These are phyloP conservation scores for Nigrograna mackinnonii DNA, from an alignment of 2,329 filamentous ascomycete genomes.

Conservation along the genomic window DNA sequence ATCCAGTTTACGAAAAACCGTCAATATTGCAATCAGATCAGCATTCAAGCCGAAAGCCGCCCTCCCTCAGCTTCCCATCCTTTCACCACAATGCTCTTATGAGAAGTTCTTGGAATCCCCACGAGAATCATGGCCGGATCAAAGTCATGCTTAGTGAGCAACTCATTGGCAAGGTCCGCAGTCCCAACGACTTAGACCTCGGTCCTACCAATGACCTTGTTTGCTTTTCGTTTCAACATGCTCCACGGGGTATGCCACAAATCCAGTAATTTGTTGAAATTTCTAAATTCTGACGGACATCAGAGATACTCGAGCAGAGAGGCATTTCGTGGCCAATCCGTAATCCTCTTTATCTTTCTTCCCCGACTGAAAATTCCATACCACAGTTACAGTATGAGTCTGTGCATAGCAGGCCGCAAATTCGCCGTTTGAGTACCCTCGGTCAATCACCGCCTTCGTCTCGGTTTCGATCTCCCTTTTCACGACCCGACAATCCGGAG, in stretches of 20 bases:
- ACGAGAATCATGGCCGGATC: slow-evolving; percentile 73
- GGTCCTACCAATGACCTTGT: slow-evolving; percentile 73
- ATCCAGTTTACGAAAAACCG: slow-evolving; percentile 28
- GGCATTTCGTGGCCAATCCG: slow-evolving; percentile 77
- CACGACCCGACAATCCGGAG: slow-evolving; percentile 16
- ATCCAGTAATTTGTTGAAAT: background rate
- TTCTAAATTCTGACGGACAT: too few species aligned
- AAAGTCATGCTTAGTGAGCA: slow-evolving; percentile 74
- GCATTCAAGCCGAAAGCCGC: slow-evolving; percentile 56
- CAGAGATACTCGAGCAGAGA: slow-evolving; percentile 73
- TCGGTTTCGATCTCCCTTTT: slow-evolving; percentile 1
- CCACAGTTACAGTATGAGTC: slow-evolving; percentile 3
- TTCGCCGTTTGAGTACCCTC: slow-evolving; percentile 4
- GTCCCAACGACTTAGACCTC: slow-evolving; percentile 44
- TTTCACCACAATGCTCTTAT: slow-evolving; percentile 72
- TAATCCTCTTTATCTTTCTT: slow-evolving; percentile 32
- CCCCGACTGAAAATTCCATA: slow-evolving; percentile 5
- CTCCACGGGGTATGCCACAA: slow-evolving; percentile 66
- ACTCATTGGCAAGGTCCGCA: slow-evolving; percentile 54
- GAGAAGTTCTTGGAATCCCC: slow-evolving; percentile 72
- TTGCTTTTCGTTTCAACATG: slow-evolving; percentile 84
- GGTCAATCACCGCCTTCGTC: slow-evolving; percentile 14
- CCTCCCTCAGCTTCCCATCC: slow-evolving; percentile 68
- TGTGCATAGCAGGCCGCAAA: slow-evolving; percentile 3
- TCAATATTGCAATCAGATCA: slow-evolving; percentile 34